Evolutionary conservation across 1,139 yeast genomes (phyloP).

Genomic region (Diutina ranongensis): DNA sequence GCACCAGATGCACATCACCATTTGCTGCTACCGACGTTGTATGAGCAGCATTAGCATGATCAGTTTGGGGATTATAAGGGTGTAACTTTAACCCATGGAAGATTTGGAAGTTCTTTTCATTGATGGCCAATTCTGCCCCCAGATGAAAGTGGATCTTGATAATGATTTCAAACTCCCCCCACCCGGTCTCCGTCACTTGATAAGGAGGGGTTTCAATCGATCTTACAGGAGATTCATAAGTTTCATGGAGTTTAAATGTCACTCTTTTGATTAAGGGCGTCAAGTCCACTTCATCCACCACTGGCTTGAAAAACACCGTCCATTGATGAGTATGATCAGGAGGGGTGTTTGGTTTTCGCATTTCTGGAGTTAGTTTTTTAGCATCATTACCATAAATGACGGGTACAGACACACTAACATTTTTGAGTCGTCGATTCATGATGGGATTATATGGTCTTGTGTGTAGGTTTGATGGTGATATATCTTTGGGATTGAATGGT

Average conservation of each 20-base stretch:
- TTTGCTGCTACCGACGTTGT: conserved; percentile 16
- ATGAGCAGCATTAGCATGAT: neutral
- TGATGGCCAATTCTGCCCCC: conserved; percentile 51
- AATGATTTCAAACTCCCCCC: conserved; percentile 97
- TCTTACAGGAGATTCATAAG: conserved; percentile 77
- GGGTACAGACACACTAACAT: conserved; percentile 75
- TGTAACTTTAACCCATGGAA: conserved; percentile 88
- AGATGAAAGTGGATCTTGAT: conserved; percentile 77
- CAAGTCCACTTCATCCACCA: conserved; percentile 62
- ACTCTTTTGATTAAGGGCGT: conserved; percentile 82
- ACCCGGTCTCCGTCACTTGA: conserved; percentile 93
- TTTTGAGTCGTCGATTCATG: conserved; percentile 34
- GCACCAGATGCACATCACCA: conserved; percentile 47
- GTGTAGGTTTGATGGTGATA: neutral
- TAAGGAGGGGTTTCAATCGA: conserved; percentile 85
- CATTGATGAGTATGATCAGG: conserved; percentile 89
- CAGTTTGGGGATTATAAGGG: conserved; percentile 53
- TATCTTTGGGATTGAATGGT: neutral
- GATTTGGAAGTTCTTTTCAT: conserved; percentile 77
- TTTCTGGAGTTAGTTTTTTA: conserved; percentile 50
- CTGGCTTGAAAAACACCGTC: conserved; percentile 89
- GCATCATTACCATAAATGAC: conserved; percentile 84
- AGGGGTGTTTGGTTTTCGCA: conserved; percentile 61
- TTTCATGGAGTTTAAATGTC: conserved; percentile 88
- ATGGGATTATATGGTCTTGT: neutral